Conservation (phyloP, 176 grass and related monocot genomes). For the Zea luxurians region DNA sequence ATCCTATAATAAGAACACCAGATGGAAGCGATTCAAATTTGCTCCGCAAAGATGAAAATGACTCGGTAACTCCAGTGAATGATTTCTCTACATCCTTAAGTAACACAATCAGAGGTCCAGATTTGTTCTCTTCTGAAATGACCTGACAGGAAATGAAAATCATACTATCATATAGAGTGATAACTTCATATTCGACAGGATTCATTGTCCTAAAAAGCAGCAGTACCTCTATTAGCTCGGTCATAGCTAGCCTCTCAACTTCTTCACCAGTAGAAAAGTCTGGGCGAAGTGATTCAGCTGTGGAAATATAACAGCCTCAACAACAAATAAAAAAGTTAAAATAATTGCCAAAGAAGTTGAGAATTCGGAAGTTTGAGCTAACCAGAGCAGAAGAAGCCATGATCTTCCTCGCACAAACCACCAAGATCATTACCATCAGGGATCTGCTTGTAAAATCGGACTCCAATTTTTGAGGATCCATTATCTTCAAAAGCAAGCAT, state of each 20-base stretch:
- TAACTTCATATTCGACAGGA: not conserved
- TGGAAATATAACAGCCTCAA: conserved; percentile 22
- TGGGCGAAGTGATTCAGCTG: conserved; percentile 79
- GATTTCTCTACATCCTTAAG: no score
- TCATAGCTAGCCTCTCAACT: conserved; percentile 80
- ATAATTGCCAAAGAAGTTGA: conserved; percentile 23
- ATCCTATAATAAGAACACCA: conserved; percentile 91
- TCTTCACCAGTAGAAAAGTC: conserved; percentile 64
- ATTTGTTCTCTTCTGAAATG: conserved; percentile 88
- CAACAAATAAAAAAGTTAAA: conserved; percentile 31
- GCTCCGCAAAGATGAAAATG: no score
- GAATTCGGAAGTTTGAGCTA: conserved; percentile 41
- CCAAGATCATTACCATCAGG: conserved; percentile 98
- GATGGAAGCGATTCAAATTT: no score
- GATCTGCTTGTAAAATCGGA: conserved; percentile 92
- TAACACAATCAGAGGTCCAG: conserved; percentile 81
- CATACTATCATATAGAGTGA: conserved; percentile 22
- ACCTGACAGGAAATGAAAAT: conserved; percentile 57
- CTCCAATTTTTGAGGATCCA: conserved; percentile 92
- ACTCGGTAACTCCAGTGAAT: no score
- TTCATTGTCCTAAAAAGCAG: conserved; percentile 15
- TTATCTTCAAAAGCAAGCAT: conserved; percentile 98
- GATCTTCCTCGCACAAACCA: conserved; percentile 93
- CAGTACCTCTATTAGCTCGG: conserved; percentile 83
- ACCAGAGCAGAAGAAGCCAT: conserved; percentile 97